Base-by-base conservation (phyloP, 2,329 filamentous ascomycete genomes). In the Thielaviopsis populi region DNA sequence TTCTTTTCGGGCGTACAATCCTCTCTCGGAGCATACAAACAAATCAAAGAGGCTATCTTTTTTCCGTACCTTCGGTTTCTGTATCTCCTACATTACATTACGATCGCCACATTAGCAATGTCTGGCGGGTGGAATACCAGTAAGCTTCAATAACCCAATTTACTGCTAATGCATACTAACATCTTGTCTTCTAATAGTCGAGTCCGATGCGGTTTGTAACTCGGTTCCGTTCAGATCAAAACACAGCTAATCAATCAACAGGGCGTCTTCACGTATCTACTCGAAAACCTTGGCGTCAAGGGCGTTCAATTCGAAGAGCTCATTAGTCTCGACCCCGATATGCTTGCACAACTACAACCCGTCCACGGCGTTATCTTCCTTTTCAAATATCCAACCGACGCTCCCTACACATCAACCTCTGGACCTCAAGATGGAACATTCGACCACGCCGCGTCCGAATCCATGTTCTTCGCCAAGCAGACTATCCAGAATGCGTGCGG, bases 401-500 rank as follows among this genome's bases (percentile, higher is more conserved):
- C 75, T 66, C 82, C 78, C 69, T 86, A 79, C 77, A 83, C 77
- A 43, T 74, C 74, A 67, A 76, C 80, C 50, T 79, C 83, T 64
- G 81, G 81, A 54, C 91, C 91, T 0, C 82, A 84, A 68, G 91
- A 97, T 73, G 94, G 94, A 67, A 79, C 77, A 41, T 96, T 89
- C 74, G 91, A 96, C 76, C 78, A 84, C 69, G 80, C 79, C 17
- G 89, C 90, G 15, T 79, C 87, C 19, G 85, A 90, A 67, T 80
- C 82, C 67, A 80, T 96, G 70, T 99, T 96, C 80, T 99, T 99
- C 75, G 94, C 94, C 3, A 85, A 87, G 37, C 94, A 99, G 77
- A 97, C 92, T 3, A 99, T 99, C 73, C 92, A 97, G 75, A 99
- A 99, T 75, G 94, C 94, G 7, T 99, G 94, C 76, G 94, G 91